Base-by-base conservation (phyloP, 331 rosid species). In the Quercus lobata region DNA sequence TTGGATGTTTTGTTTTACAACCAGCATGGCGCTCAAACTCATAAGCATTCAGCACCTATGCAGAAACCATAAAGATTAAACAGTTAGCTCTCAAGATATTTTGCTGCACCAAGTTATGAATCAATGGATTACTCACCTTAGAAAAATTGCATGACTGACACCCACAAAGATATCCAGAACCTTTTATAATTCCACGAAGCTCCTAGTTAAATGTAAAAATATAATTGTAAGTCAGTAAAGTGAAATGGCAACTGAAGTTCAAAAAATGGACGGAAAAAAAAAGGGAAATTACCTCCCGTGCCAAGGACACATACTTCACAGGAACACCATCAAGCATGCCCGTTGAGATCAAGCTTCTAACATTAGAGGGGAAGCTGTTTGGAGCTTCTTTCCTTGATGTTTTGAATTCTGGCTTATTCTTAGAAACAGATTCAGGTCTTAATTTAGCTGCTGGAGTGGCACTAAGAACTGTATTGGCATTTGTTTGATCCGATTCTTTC, bases 301-400 rank as follows among this genome's bases (percentile, higher is more conserved):
- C 80, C 87, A 87, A 83, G 1, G 97, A 91, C 76, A 91, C 88
- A 76, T 94, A 94, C 88, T 94, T 92, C 5, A 94, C 93, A 79
- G 97, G 98, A 80, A 94, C 96, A 24, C 97, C 98, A 71, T 94
- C 98, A 58, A 92, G 94, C 84, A 94, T 94, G 70, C 97, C 96
- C 1, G 97, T 92, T n/a, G 96, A 86, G 75, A 94, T 79, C 89
- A 94, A 86, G 85, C 91, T 88, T 79, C 97, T 85, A 84, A 94
- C 98, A 82, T 91, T 92, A 32, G 98, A 82, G 12, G 98, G 98
- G 75, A 93, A 94, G 90, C 94, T 90, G 82, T 90, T 92, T 44
- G 98, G 97, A 84, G 97, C 87, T 81, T 91, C 97, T 89, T 91
- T 94, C 90, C 74, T 91, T 24, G 82, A 71, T 5, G 79, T 63